These are phyloP conservation scores for Corinectria fuckeliana DNA, from an alignment of 2,329 filamentous ascomycete genomes.

Conservation along the genomic window DNA sequence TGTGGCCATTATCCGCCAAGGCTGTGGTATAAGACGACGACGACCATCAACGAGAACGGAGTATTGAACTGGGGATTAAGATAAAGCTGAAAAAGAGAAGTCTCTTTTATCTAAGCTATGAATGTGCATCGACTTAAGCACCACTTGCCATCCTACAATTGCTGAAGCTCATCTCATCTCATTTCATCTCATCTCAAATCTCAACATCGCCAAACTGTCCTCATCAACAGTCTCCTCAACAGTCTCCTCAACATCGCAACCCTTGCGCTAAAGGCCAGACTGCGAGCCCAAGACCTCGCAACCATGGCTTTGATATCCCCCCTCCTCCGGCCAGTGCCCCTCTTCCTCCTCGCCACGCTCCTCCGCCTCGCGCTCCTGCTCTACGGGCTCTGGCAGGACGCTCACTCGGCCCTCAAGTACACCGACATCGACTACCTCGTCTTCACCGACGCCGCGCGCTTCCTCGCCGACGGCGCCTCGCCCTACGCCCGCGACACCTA, in stretches of 20 bases:
- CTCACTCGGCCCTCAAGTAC: constrained; percentile 91
- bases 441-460: constrained; percentile 93
- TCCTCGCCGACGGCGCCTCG: constrained; percentile 68
- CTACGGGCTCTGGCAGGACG: constrained; percentile 93
- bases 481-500: constrained; percentile 94
- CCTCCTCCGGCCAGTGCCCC: constrained; percentile 48
- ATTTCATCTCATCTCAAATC: constrained; percentile 7
- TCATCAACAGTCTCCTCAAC: constrained; percentile 20
- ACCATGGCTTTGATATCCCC: constrained; percentile 33
- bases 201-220: constrained; percentile 36
- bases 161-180: not conserved
- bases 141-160: not conserved
- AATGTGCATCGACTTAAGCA: not conserved
- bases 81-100: not conserved
- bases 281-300: not conserved
- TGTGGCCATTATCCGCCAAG: constrained; percentile 5
- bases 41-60: not conserved
- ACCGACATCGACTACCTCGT: constrained; percentile 99
- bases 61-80: not conserved
- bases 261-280: constrained; percentile 7
- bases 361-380: constrained; percentile 78
- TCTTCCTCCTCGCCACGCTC: constrained; percentile 64
- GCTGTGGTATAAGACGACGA: constrained; percentile 17
- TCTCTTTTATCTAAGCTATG: constrained; percentile 21
- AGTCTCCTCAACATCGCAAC: not conserved